These are phyloP conservation scores for Cyberlindnera maclurae DNA, from an alignment of 805 yeast species.

Conservation along the genomic window DNA sequence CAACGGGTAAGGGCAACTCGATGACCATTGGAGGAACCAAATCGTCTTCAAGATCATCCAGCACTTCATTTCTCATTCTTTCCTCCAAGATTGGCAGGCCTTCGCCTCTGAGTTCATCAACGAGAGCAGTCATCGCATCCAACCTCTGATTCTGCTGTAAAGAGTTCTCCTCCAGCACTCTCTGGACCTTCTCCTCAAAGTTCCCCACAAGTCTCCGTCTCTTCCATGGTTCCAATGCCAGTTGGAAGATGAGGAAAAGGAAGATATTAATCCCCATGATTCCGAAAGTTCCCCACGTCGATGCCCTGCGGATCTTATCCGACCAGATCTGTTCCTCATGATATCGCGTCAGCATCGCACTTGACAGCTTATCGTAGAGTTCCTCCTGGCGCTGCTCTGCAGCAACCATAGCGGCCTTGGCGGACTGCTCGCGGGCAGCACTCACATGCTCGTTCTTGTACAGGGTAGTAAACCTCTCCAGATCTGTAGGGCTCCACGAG, in stretches of 20 bases:
- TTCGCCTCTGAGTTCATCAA: slow-evolving; percentile 19
- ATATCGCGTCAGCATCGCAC: slow-evolving; percentile 77
- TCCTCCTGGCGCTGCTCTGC: slow-evolving; percentile 63
- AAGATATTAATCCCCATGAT: slow-evolving; percentile 82
- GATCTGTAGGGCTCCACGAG: slow-evolving; percentile 70
- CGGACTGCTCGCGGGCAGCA: slow-evolving; percentile 48
- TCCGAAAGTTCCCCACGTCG: slow-evolving; percentile 94
- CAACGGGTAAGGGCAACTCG: slow-evolving; percentile 12
- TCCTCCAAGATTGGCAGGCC: slow-evolving; percentile 14
- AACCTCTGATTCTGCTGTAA: slow-evolving; percentile 24
- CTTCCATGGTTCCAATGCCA: slow-evolving; percentile 93
- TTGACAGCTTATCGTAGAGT: slow-evolving; percentile 59
- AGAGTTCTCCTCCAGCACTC: slow-evolving; percentile 35
- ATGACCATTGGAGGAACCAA: slow-evolving; percentile 8
- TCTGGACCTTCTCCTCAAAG: slow-evolving; percentile 74
- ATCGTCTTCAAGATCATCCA: slow-evolving; percentile 8
- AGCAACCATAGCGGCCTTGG: slow-evolving; percentile 40
- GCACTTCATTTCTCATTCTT: slow-evolving; percentile 15
- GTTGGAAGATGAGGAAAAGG: slow-evolving; percentile 73
- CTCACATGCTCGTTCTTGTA: slow-evolving; percentile 77
- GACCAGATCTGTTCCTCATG: slow-evolving; percentile 99
- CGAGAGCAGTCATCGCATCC: slow-evolving; percentile 22
- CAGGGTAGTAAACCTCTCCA: slow-evolving; percentile 76
- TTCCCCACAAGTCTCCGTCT: slow-evolving; percentile 70
- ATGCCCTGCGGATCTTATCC: slow-evolving; percentile 86